Base-by-base conservation (phyloP, 805 yeast genomes). In the Zygosaccharomyces bailii region DNA sequence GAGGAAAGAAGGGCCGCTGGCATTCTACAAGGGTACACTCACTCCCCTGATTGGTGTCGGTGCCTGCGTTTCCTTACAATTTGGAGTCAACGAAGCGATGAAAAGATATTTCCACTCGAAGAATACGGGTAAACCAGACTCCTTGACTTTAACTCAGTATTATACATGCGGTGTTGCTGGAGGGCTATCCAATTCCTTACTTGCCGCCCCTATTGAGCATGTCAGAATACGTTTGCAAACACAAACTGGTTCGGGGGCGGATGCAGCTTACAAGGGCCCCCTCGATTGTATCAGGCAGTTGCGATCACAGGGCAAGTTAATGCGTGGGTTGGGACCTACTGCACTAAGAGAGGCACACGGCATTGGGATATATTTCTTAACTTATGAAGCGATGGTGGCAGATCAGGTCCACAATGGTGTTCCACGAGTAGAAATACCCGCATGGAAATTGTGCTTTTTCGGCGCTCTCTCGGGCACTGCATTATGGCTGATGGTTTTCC, bases 21-120 rank as follows among this genome's bases (percentile, higher is more conserved):
- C 95, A 0, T 87, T 93, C 59, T 93, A 93, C 65, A 82, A 95
- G 66, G 99, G 99, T 27, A 89, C 96, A 1, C 59, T 89, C 55
- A 90, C 97, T 1, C 99, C 99, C 16, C 72, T 93, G 55, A 65
- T 91, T 27, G 99, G 99, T 9, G 87, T 91, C n/a, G 99, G 99
- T 41, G 96, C 96, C 0, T 90, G 97, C 73, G 97, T 93, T 9
- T 86, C 96, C 6, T 86, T 91, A 32, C 99, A 93, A 67, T 93
- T 93, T 61, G 93, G 96, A 36, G 95, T 88, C 29, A 90, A 90
- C 60, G 98, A 93, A 65, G 84, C 75, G 59, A 88, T 91, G 96
- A 93, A 93, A 68, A 74, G 97, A 57, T 69, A 74, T 48, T 89
- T 85, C 40, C 59, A 59, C 11, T 75, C 75, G 52, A 61, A 58